Percentiles rank a stretch among this genome's conserved stretches.
phyloP scores from a whole-genome alignment of 352 stramenopile genomes.

The Phytopythium delawarense region DNA sequence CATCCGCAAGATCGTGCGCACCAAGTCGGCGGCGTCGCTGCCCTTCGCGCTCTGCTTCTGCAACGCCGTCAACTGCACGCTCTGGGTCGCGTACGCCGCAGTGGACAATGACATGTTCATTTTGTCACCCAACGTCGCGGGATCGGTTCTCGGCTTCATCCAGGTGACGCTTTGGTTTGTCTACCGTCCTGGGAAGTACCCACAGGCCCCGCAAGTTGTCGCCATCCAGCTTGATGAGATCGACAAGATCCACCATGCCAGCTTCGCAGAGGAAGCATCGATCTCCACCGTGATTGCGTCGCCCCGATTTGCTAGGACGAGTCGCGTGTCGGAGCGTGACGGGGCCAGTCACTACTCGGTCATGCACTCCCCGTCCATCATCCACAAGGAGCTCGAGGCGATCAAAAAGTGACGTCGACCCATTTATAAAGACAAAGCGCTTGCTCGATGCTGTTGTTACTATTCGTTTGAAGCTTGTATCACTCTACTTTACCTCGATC shows the following conservation, averaged over 20 bases:
- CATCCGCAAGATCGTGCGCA: conserved; percentile 20
- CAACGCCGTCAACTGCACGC: conserved; percentile 18
- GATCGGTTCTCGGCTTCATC: conserved; percentile 10
- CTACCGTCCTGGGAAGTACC: conserved; percentile 16
- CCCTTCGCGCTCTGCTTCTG: conserved; percentile 22
- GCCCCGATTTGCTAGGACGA: background rate
- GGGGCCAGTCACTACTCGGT: background rate
- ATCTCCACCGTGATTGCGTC: conserved; percentile 3
- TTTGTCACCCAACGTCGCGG: conserved; percentile 20
- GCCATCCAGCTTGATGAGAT: conserved; percentile 1
- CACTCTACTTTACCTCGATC: background rate
- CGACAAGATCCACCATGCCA: conserved; percentile 1
- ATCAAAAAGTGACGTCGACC: background rate
- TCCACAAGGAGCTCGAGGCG: background rate
- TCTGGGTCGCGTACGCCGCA: conserved; percentile 20
- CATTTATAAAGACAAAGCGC: too few species aligned
- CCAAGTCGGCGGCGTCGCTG: conserved; percentile 24
- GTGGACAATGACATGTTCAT: conserved; percentile 26
- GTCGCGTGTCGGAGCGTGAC: background rate
- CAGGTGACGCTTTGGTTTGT: conserved; percentile 23
- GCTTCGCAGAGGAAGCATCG: conserved; percentile 4
- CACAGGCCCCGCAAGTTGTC: background rate
- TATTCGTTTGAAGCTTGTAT: background rate
- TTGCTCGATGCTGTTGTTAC: background rate
- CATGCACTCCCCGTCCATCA: background rate